Percentiles rank a stretch among this genome's conserved stretches.
These are phyloP conservation scores for Dendrothele bispora DNA, from an alignment of 768 basidiomycete species.

Conservation along the genomic window DNA sequence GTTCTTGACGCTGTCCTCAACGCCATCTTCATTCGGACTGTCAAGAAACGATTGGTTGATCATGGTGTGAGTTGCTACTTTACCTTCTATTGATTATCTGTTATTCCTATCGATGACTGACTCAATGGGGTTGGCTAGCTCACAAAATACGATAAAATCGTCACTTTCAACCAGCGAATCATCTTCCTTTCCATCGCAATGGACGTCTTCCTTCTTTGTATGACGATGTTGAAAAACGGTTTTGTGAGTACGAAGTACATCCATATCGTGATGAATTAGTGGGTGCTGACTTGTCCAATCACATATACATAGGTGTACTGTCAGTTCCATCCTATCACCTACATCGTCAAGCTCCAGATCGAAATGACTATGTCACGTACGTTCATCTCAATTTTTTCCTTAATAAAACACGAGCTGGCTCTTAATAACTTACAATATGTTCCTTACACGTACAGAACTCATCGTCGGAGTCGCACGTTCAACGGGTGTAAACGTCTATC, in stretches of 20 bases:
- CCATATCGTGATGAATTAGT: too few species aligned
- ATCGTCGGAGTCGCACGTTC: not conserved
- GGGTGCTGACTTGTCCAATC: too few species aligned
- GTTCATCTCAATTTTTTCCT: too few species aligned
- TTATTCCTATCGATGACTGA: not conserved
- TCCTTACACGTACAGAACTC: not conserved
- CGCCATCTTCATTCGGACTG: not conserved
- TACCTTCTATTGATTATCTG: not conserved
- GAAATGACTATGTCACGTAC: slow-evolving; percentile 5
- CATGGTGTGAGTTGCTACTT: not conserved
- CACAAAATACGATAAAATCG: not conserved
- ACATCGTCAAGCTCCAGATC: slow-evolving; percentile 4
- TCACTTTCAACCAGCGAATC: not conserved
- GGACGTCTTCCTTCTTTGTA: not conserved
- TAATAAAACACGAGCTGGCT: too few species aligned
- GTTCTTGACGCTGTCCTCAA: not conserved
- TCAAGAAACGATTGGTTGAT: not conserved
- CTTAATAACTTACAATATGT: not conserved
- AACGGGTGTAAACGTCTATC: not conserved
- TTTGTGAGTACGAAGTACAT: too few species aligned
- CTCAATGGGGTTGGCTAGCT: not conserved
- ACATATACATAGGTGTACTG: not conserved
- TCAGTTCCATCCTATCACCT: not conserved
- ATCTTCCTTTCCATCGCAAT: not conserved
- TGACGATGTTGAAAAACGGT: not conserved